A percentile compares a stretch with the other conserved stretches of the same genome.
Evolutionary conservation across 2,329 filamentous ascomycete genomes (phyloP).

Genomic region (Fusarium sp.): DNA sequence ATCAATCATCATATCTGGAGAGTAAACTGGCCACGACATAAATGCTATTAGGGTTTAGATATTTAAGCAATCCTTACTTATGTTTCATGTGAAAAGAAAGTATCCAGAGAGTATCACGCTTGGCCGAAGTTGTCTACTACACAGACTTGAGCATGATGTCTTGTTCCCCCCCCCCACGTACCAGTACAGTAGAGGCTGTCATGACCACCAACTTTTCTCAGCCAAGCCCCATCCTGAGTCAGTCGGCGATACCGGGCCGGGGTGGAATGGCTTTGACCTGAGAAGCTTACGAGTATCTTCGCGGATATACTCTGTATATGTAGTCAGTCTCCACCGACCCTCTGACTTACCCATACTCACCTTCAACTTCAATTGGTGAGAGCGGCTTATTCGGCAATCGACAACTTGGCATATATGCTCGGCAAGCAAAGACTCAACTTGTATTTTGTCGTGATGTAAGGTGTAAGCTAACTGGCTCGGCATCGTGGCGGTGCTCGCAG

Average conservation of each 20-base stretch:
- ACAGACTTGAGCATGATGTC: background rate
- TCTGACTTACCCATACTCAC: conserved; percentile 20
- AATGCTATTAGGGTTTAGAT: background rate
- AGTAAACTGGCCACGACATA: background rate
- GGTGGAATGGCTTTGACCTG: background rate
- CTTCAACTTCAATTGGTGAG: conserved; percentile 27
- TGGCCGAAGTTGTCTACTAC: background rate
- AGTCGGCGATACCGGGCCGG: background rate
- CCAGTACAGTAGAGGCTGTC: background rate
- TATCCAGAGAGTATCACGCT: background rate
- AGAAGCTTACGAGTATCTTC: conserved; percentile 17
- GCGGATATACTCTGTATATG: conserved; percentile 7
- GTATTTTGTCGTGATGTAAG: conserved; percentile 14
- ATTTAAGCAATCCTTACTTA: background rate
- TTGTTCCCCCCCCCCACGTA: background rate
- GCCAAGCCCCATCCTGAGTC: conserved; percentile 12
- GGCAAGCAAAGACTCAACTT: conserved; percentile 6
- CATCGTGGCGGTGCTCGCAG: conserved; percentile 33
- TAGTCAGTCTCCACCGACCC: conserved; percentile 13
- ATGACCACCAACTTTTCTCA: conserved; percentile 2
- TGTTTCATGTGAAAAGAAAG: background rate
- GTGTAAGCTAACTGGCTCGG: conserved; percentile 31
- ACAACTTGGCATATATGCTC: conserved; percentile 32
- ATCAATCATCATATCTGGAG: background rate
- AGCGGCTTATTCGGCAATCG: conserved; percentile 30